Conservation (phyloP, 2,329 filamentous ascomycete genomes). For the Alternaria tenuissima region DNA sequence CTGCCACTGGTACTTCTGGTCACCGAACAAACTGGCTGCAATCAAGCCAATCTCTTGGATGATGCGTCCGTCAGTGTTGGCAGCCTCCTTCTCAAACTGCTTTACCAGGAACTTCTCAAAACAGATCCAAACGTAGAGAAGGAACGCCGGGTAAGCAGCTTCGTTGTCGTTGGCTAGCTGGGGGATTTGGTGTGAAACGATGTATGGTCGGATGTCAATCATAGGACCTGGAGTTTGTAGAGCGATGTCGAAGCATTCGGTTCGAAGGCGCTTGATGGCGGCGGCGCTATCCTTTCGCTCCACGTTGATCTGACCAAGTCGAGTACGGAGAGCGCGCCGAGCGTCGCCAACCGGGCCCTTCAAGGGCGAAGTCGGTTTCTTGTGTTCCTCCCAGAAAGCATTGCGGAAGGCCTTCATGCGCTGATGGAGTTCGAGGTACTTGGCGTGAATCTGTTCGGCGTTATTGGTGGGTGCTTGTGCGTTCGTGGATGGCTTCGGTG, state of each 20-base stretch:
- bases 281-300: conserved; percentile 37
- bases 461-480: conserved; percentile 24
- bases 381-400: conserved; percentile 37
- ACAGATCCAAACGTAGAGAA: conserved; percentile 77
- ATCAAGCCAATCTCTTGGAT: conserved; percentile 84
- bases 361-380: conserved; percentile 33
- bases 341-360: conserved; percentile 43
- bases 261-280: conserved; percentile 39
- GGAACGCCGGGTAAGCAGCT: conserved; percentile 54
- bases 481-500: conserved; percentile 10
- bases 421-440: conserved; percentile 48
- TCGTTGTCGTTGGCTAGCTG: conserved; percentile 38
- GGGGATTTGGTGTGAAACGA: conserved; percentile 44
- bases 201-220: conserved; percentile 49
- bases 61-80: conserved; percentile 48
- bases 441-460: conserved; percentile 42
- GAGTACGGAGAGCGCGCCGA: conserved; percentile 41
- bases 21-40: conserved; percentile 76
- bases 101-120: conserved; percentile 76
- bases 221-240: conserved; percentile 36
- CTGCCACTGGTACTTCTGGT: conserved; percentile 71
- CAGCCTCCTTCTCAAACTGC: conserved; percentile 60
- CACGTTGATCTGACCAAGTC: conserved; percentile 47
- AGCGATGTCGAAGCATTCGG: conserved; percentile 39
- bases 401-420: conserved; percentile 50